Base-by-base conservation (phyloP, 345 rosid genomes). In the Carallia brachiata region DNA sequence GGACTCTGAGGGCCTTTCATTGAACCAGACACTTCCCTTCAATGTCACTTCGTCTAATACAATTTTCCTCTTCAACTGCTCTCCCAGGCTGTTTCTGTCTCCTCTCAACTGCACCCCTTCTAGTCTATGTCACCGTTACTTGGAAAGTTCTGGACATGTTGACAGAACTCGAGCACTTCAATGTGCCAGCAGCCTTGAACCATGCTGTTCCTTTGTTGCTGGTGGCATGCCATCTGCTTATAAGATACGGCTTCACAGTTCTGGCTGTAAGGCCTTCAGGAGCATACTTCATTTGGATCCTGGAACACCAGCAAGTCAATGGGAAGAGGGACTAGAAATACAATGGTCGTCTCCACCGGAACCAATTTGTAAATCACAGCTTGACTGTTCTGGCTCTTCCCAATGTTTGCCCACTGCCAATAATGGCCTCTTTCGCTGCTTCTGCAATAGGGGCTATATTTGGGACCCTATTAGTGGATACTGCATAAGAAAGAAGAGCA, bases 221-320 rank as follows among this genome's bases (percentile, higher is more conserved):
- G 92, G 92, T 6, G 92, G 92, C 61, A 80, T 78, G 87, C 92
- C 92, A 56, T 85, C 89, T 0, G 88, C 92, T 0, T 88, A 84
- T 67, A 85, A 79, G 81, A 85, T 85, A 6, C 56, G 88, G 77
- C 88, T 88, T 64, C 92, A 88, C 65, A 76, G 62, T 73, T 88
- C 89, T 0, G 89, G 92, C 31, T 85, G 89, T 66, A 81, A 57
- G 70, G 89, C 88, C 34, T 88, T 88, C 34, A 76, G 87, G 73
- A 88, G 92, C 69, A 73, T 88, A 48, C 71, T 84, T 65, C 71
- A 79, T 65, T 73, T 84, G 73, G 79, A 88, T 69, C 84, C 86
- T 1, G 56, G 65, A 19, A 76, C 68, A 71, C 82, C 76, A 1
- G 82, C 79, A 1, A 48, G 36, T 48, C 78, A 82, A 68, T 88